A percentile compares a stretch with the other conserved stretches of the same genome.
phyloP scores from a whole-genome alignment of 2,329 filamentous ascomycete species.

The Trichoderma sp. region DNA sequence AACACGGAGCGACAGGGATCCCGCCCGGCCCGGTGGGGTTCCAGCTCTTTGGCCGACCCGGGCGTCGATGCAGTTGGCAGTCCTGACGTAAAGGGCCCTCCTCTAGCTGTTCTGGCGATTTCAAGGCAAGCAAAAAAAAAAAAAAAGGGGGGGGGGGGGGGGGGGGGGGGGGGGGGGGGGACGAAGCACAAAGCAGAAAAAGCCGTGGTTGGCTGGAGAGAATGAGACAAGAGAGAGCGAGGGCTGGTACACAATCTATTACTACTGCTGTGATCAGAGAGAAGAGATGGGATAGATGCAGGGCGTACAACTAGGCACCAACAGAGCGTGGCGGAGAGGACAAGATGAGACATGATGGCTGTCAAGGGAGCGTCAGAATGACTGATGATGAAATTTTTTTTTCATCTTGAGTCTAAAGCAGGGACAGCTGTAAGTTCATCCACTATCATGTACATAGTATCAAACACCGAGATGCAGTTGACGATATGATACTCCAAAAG shows the following conservation, averaged over 20 bases:
- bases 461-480: background rate
- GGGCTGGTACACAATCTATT: background rate
- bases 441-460: background rate
- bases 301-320: background rate
- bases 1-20: conserved; percentile 17
- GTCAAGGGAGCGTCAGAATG: background rate
- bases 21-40: conserved; percentile 17
- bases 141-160: too few species aligned
- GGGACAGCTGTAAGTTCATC: background rate
- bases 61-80: conserved; percentile 20
- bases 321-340: background rate
- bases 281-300: background rate
- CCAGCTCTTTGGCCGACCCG: conserved; percentile 16
- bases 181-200: background rate
- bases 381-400: background rate
- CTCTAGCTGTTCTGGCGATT: background rate
- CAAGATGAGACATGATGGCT: background rate
- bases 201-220: too few species aligned
- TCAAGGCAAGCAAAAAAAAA: background rate
- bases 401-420: background rate
- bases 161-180: background rate
- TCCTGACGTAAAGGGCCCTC: conserved; percentile 19
- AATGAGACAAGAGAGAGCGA: background rate
- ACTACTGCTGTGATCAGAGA: background rate
- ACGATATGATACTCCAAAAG: background rate